phyloP scores from a whole-genome alignment of 2,329 filamentous ascomycete species.

The Cordyceps cicadae region DNA sequence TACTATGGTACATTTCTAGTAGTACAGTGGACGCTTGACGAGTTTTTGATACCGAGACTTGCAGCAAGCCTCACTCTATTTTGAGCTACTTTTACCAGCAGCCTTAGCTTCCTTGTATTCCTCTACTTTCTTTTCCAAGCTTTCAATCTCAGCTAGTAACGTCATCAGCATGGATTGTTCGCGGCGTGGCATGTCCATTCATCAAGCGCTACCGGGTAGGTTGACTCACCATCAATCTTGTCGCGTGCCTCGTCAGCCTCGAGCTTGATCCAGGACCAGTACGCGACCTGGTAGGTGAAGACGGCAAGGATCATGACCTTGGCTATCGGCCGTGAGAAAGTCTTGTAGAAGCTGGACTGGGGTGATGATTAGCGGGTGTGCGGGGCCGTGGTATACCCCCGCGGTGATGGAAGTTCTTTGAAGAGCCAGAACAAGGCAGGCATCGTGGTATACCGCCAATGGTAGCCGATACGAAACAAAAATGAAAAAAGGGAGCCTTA shows the following conservation, averaged over 20 bases:
- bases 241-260: constrained; percentile 61
- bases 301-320: constrained; percentile 69
- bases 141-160: constrained; percentile 1
- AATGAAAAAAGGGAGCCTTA: not conserved
- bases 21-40: not conserved
- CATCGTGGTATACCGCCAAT: not conserved
- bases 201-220: not conserved
- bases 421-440: not conserved
- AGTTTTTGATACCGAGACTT: not conserved
- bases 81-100: not conserved
- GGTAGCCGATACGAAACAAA: too few relatives aligned
- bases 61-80: not conserved
- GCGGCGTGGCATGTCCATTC: not conserved
- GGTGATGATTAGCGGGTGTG: not conserved
- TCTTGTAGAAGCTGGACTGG: constrained; percentile 63
- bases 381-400: too few relatives aligned
- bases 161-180: not conserved
- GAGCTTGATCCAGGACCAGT: constrained; percentile 66
- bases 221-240: constrained; percentile 45
- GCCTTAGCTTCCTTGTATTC: constrained; percentile 10
- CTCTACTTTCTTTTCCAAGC: constrained; percentile 8
- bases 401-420: not conserved
- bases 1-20: not conserved
- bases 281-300: constrained; percentile 69
- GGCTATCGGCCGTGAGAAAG: constrained; percentile 62